phyloP scores from a whole-genome alignment of 2,329 filamentous ascomycete genomes.

The Venturia asperata region DNA sequence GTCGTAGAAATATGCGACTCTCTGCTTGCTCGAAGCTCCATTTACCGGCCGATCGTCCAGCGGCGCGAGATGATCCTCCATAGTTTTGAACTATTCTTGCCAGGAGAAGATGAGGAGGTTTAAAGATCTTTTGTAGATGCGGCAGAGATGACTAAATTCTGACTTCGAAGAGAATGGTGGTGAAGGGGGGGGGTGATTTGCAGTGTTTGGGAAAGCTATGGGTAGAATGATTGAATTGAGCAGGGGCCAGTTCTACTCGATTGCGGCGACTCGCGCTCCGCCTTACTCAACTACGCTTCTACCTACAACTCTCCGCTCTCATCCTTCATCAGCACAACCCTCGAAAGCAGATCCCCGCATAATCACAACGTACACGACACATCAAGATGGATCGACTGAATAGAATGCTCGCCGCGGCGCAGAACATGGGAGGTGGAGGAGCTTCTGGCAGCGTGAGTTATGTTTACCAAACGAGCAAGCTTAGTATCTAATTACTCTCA shows the following conservation, averaged over 20 bases:
- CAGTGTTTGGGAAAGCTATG: neutral
- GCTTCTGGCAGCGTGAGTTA: slow-evolving; percentile 26
- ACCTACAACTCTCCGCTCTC: neutral
- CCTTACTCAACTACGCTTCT: neutral
- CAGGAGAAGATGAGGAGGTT: neutral
- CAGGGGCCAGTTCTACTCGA: no score
- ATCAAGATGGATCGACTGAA: slow-evolving; percentile 80
- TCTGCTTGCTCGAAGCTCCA: slow-evolving; percentile 15
- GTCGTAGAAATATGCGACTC: slow-evolving; percentile 93
- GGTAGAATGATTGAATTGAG: neutral
- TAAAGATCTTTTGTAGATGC: neutral
- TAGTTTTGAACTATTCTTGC: neutral
- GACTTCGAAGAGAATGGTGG: neutral
- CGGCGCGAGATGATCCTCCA: slow-evolving; percentile 28
- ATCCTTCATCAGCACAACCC: neutral
- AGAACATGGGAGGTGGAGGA: slow-evolving; percentile 51
- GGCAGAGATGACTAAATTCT: neutral
- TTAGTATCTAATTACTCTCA: neutral
- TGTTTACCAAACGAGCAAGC: slow-evolving; percentile 1
- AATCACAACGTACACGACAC: slow-evolving; percentile 13
- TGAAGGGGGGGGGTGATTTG: neutral
- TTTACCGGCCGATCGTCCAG: slow-evolving; percentile 43
- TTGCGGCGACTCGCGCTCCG: slow-evolving; percentile 5
- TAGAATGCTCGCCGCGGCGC: slow-evolving; percentile 72
- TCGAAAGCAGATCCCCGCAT: neutral